Evolutionary conservation across 352 stramenopile species (phyloP).

Genomic region (Phytophthora citricola): DNA sequence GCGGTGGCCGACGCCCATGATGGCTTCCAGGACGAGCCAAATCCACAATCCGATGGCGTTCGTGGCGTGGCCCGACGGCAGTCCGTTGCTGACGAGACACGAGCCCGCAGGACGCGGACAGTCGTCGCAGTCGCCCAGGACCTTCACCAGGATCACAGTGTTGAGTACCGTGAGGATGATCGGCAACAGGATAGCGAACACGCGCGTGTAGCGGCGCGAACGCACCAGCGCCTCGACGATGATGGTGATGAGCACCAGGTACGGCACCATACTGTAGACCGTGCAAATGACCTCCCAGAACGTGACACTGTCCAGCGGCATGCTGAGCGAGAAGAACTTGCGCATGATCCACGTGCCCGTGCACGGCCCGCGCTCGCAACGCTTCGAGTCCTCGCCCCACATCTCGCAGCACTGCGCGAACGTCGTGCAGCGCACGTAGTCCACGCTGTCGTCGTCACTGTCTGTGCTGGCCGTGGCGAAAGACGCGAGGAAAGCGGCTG

Average conservation of each 20-base stretch:
- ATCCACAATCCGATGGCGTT: slow-evolving; percentile 52
- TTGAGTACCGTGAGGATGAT: slow-evolving; percentile 49
- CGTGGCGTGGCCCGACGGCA: slow-evolving; percentile 55
- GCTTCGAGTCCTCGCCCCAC: slow-evolving; percentile 49
- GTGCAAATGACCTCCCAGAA: slow-evolving; percentile 54
- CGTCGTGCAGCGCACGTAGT: slow-evolving; percentile 37
- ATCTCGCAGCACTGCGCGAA: slow-evolving; percentile 52
- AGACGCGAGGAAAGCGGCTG: background rate
- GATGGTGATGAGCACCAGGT: slow-evolving; percentile 48
- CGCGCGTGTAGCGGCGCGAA: slow-evolving; percentile 45
- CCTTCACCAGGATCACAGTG: slow-evolving; percentile 45
- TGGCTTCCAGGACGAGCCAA: slow-evolving; percentile 47
- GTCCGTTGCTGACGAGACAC: slow-evolving; percentile 47
- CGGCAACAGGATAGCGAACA: slow-evolving; percentile 47
- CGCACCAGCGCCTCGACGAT: slow-evolving; percentile 43
- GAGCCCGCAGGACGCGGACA: slow-evolving; percentile 46
- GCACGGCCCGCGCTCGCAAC: slow-evolving; percentile 50
- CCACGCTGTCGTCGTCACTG: slow-evolving; percentile 31
- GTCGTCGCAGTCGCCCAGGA: slow-evolving; percentile 44
- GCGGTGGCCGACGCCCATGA: slow-evolving; percentile 36
- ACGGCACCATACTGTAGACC: slow-evolving; percentile 58
- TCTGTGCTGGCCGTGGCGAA: slow-evolving; percentile 10
- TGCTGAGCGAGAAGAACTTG: slow-evolving; percentile 60
- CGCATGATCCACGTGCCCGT: slow-evolving; percentile 45
- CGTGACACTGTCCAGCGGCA: slow-evolving; percentile 44